Base-by-base conservation (phyloP, 306 rosid species). In the Fragaria ananassa region DNA sequence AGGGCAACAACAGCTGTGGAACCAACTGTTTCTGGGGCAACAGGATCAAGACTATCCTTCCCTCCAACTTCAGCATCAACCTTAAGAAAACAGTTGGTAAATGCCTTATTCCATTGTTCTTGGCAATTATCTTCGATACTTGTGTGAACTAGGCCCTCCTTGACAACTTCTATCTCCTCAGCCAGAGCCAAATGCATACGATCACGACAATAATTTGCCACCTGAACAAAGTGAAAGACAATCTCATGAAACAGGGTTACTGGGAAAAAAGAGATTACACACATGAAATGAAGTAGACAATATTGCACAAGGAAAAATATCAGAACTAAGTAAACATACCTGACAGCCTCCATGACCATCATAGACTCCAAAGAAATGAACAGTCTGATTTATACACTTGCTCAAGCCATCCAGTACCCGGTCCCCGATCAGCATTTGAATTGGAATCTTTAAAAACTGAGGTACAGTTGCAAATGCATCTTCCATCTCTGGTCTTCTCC, bases 401-500 rank as follows among this genome's bases (percentile, higher is more conserved):
- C 75, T 79, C 83, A 87, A 42, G 79, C 93, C 91, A 74, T 87
- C 91, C 63, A 86, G 31, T 79, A 83, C 79, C 47, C 86, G 84
- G 46, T 90, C 87, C 37, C 91, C 91, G n/a, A 85, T 78, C 60
- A 93, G 85, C 97, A 90, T 85, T 79, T 90, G 84, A 70, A 93
- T 79, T 45, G 97, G 98, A 86, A 93, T 86, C 70, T 88, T 84
- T 44, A 84, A 50, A 64, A 91, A 77, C 12, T 75, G 88, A 35
- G 97, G 97, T 12, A 84, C 85, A 45, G 83, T 54, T 19, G 92
- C 89, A 44, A 85, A 46, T 64, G 96, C 91, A 83, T 93, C 97
- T 89, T 93, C 97, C 97, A 93, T 93, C 83, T 93, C 97, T 8
- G 97, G 93, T 67, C 97, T 90, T 86, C 91, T 89, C 68, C 97